Conservation (phyloP, 805 yeast genomes). For the Metschnikowia vanudenii region DNA sequence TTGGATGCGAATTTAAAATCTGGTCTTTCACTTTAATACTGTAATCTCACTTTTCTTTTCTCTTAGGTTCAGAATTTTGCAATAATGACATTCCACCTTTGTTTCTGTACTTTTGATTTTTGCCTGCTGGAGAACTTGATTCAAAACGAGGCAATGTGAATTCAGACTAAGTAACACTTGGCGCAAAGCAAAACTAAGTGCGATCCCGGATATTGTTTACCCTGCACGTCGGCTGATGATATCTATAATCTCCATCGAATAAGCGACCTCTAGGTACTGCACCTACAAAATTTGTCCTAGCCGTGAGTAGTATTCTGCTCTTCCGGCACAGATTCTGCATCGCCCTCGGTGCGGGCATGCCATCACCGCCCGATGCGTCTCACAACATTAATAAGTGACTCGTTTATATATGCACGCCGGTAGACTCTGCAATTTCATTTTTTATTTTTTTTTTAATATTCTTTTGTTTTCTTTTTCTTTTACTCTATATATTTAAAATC, state of each 20-base stretch:
- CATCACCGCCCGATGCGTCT: constrained; percentile 5
- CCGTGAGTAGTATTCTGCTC: neutral
- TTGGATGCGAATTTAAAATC: too few relatives aligned
- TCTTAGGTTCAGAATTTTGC: too few relatives aligned
- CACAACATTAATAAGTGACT: constrained; percentile 3
- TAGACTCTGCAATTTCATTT: neutral
- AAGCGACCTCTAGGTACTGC: constrained; percentile 14
- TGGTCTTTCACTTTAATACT: too few relatives aligned
- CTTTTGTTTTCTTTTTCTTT: neutral
- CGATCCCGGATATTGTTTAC: neutral
- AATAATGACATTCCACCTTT: neutral
- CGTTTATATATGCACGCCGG: constrained; percentile 8
- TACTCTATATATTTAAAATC: neutral
- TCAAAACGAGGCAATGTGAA: neutral
- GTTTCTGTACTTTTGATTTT: neutral
- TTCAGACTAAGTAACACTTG: neutral
- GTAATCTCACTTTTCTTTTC: too few relatives aligned
- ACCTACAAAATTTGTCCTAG: constrained; percentile 1
- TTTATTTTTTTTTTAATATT: neutral
- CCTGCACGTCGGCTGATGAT: constrained; percentile 7
- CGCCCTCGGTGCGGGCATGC: constrained; percentile 4
- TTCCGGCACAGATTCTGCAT: constrained; percentile 1
- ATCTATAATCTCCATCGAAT: constrained; percentile 21
- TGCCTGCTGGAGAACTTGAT: neutral
- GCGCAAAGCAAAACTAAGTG: neutral